Conservation (phyloP, 352 stramenopile species). For the Thalassiosira ordinaria region DNA sequence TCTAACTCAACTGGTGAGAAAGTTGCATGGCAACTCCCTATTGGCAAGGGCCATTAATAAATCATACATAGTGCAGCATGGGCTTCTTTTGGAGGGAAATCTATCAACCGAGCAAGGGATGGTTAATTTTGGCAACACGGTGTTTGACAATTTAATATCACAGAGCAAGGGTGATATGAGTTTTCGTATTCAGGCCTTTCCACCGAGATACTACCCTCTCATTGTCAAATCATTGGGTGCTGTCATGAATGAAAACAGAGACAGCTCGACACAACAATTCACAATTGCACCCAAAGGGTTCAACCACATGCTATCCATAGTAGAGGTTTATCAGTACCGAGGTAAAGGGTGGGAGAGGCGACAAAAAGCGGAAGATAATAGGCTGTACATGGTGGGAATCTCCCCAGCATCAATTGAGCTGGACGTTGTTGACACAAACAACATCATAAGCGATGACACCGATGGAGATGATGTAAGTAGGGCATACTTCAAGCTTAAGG, state of each 20-base stretch:
- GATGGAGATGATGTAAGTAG: conserved; percentile 19
- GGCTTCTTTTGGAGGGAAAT: not conserved
- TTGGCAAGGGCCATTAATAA: conserved; percentile 26
- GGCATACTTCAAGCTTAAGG: conserved; percentile 33
- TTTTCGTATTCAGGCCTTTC: conserved; percentile 16
- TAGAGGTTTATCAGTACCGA: conserved; percentile 16
- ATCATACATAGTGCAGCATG: conserved; percentile 19
- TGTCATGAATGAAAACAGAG: not conserved
- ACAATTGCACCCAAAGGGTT: conserved; percentile 16
- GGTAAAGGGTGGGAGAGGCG: conserved; percentile 6
- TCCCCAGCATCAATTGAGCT: conserved; percentile 8
- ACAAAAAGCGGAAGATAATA: conserved; percentile 1
- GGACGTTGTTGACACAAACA: conserved; percentile 12
- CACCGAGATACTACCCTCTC: not conserved
- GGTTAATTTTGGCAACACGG: not conserved
- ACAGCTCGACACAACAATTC: not conserved
- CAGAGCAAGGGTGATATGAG: conserved; percentile 5
- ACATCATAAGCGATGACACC: not conserved
- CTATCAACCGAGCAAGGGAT: conserved; percentile 5
- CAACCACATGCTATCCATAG: conserved; percentile 9
- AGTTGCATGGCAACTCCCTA: not conserved
- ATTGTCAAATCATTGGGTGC: not conserved
- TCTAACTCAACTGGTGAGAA: conserved; percentile 14
- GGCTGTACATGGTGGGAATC: conserved; percentile 3
- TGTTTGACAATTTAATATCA: not conserved